Evolutionary conservation across 768 basidiomycete genomes (phyloP).

Genomic region (Suillus subalutaceus): DNA sequence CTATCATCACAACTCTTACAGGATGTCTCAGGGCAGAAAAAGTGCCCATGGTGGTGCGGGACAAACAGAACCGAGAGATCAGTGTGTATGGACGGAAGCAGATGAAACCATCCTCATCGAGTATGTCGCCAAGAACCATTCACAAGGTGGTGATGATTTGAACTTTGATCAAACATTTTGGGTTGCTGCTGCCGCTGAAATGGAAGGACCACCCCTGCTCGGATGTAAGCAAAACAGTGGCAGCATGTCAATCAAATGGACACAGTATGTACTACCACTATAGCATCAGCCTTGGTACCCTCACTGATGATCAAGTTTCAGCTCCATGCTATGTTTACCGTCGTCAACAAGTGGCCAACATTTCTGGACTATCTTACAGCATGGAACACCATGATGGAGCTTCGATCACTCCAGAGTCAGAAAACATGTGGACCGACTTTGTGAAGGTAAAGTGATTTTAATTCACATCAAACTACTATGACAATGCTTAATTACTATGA

Average conservation of each 20-base stretch:
- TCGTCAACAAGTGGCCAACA: not conserved
- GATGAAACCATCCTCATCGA: not conserved
- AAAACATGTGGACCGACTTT: not conserved
- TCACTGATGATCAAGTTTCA: not conserved
- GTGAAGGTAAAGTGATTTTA: not conserved
- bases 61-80: not conserved
- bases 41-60: not conserved
- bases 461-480: not conserved
- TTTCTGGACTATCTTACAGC: not conserved
- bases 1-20: not conserved
- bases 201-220: not conserved
- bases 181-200: not conserved
- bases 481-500: constrained; percentile 1
- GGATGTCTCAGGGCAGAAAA: not conserved
- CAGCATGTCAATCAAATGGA: not conserved
- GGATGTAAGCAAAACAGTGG: not conserved
- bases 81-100: not conserved
- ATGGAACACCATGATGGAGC: not conserved
- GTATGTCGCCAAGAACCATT: not conserved
- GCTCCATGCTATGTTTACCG: not conserved
- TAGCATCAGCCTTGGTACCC: not conserved
- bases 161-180: not conserved
- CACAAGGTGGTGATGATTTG: not conserved
- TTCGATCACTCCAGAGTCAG: not conserved
- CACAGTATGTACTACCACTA: not conserved